These are phyloP conservation scores for Neurospora sp. DNA, from an alignment of 495 filamentous ascomycete species.

Conservation along the genomic window DNA sequence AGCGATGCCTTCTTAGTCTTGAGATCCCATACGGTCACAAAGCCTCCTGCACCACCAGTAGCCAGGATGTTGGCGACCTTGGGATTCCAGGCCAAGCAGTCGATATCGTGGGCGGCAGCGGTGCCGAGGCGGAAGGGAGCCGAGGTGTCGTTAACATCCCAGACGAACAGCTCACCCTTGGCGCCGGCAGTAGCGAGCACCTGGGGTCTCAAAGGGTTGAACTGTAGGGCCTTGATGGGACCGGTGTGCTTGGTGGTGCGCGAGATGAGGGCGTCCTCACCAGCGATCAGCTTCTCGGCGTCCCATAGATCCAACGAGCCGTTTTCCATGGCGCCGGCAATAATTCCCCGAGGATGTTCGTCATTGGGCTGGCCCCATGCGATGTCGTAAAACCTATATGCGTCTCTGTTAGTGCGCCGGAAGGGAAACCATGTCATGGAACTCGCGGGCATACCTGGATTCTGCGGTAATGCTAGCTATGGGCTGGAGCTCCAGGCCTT, in stretches of 20 bases:
- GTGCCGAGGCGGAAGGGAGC: constrained; percentile 85
- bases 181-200: constrained; percentile 86
- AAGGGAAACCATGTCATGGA: neutral
- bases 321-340: constrained; percentile 93
- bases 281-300: constrained; percentile 70
- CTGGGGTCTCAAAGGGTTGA: constrained; percentile 89
- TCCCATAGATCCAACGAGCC: constrained; percentile 95
- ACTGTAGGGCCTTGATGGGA: constrained; percentile 90
- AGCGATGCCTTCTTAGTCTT: constrained; percentile 94
- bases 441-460: constrained; percentile 56
- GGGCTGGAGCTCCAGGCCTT: constrained; percentile 75
- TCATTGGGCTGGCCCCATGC: constrained; percentile 79
- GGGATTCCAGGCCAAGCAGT: constrained; percentile 96
- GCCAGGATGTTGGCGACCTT: constrained; percentile 95
- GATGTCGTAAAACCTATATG: constrained; percentile 83
- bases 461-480: constrained; percentile 75
- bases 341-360: constrained; percentile 68
- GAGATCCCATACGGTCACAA: constrained; percentile 97
- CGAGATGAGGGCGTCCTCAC: constrained; percentile 66
- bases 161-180: constrained; percentile 94
- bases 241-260: constrained; percentile 88
- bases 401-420: constrained; percentile 3
- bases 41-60: constrained; percentile 87
- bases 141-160: constrained; percentile 78
- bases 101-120: constrained; percentile 82